Percentiles rank a stretch among this genome's conserved stretches.
phyloP scores from a whole-genome alignment of 345 rosid genomes.

The Brassica juncea region DNA sequence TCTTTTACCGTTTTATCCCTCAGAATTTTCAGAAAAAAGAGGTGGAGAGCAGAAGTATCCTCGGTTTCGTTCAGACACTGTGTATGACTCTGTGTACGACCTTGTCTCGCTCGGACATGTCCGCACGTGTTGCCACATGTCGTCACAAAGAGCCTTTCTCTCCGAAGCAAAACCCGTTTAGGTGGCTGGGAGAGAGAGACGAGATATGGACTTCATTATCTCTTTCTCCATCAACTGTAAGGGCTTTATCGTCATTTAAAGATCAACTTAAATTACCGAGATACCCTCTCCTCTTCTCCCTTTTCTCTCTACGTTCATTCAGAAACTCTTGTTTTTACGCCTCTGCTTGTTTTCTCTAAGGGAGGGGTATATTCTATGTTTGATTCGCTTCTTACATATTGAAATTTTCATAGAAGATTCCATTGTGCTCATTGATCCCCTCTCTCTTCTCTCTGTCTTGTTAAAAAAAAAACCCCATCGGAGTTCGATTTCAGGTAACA shows the following conservation, averaged over 20 bases:
- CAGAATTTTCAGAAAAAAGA: not conserved
- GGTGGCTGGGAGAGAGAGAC: constrained; percentile 9
- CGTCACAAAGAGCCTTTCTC: not conserved
- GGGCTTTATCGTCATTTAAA: constrained; percentile 15
- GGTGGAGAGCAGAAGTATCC: not conserved
- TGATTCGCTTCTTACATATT: constrained; percentile 36
- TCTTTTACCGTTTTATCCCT: constrained; percentile 29
- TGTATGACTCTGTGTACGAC: constrained; percentile 21
- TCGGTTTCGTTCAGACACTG: constrained; percentile 26
- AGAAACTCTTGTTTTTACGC: constrained; percentile 10
- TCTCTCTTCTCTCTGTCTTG: constrained; percentile 7
- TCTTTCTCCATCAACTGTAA: constrained; percentile 10
- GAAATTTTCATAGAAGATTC: constrained; percentile 36
- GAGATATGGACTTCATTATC: constrained; percentile 14
- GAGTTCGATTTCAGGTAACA: constrained; percentile 36
- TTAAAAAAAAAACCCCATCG: not conserved
- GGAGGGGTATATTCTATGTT: constrained; percentile 39
- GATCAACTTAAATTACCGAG: not conserved
- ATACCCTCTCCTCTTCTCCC: not conserved
- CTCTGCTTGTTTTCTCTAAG: constrained; percentile 27
- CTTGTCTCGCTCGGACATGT: constrained; percentile 14
- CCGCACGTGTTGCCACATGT: constrained; percentile 20
- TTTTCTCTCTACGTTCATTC: not conserved
- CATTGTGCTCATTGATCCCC: constrained; percentile 24
- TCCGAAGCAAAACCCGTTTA: not conserved